Conservation (phyloP, 148 eudicot genomes). For the Camellia japonica region DNA sequence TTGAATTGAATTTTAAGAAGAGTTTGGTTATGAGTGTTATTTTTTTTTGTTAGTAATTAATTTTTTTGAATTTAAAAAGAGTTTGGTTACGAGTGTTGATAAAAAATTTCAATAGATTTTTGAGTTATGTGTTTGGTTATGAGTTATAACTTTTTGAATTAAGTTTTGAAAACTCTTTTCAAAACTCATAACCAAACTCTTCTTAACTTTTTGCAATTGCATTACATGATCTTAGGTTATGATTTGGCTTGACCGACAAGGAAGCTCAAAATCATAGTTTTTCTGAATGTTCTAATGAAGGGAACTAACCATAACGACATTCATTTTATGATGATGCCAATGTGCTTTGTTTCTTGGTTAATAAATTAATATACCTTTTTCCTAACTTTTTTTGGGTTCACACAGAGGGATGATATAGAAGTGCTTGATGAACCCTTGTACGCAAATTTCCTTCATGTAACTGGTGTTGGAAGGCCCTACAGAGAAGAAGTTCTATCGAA, state of each 20-base stretch:
- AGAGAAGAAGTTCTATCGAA: constrained; percentile 61
- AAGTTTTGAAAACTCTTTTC: too few species aligned
- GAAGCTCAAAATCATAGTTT: not conserved
- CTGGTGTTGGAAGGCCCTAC: constrained; percentile 78
- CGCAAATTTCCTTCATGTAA: constrained; percentile 60
- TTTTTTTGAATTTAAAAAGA: too few species aligned
- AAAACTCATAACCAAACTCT: too few species aligned
- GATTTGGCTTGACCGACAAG: not conserved
- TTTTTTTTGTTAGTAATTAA: too few species aligned
- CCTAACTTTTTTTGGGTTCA: constrained; percentile 5
- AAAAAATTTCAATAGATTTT: too few species aligned
- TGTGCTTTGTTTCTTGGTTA: constrained; percentile 2
- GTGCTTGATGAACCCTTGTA: constrained; percentile 94
- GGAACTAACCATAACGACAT: not conserved
- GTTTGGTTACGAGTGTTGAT: too few species aligned
- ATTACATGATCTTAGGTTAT: not conserved
- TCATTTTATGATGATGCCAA: not conserved
- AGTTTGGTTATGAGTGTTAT: too few species aligned
- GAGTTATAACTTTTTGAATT: too few species aligned
- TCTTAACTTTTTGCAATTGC: not conserved
- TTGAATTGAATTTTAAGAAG: too few species aligned
- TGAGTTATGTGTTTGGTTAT: too few species aligned
- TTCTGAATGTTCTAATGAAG: not conserved
- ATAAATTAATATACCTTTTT: not conserved
- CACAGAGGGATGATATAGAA: constrained; percentile 87